Conservation (phyloP, 2,329 filamentous ascomycete genomes). For the Chaetomiaceae sp. region DNA sequence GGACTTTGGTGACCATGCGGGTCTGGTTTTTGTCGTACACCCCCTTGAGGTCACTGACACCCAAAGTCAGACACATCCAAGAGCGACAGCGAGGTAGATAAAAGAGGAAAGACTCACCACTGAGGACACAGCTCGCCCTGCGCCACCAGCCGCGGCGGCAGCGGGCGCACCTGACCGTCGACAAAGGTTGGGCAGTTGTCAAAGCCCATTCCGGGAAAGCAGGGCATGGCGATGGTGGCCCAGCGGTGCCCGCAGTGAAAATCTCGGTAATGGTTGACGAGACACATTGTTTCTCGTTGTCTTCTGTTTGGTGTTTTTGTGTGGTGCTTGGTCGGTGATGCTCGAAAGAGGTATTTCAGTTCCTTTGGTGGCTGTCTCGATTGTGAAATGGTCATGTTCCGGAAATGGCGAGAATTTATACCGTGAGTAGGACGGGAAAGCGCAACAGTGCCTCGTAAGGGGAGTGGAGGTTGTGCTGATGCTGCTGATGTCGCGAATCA, state of each 20-base stretch:
- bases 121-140: slow-evolving; percentile 38
- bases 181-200: slow-evolving; percentile 42
- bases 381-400: too few species aligned
- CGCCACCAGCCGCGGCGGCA: slow-evolving; percentile 34
- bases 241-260: slow-evolving; percentile 49
- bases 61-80: neutral
- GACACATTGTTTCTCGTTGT: slow-evolving; percentile 39
- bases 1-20: slow-evolving; percentile 43
- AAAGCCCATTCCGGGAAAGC: slow-evolving; percentile 48
- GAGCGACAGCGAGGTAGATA: neutral
- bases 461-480: too few species aligned
- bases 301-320: neutral
- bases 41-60: slow-evolving; percentile 29
- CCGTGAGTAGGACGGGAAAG: too few species aligned
- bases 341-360: too few species aligned
- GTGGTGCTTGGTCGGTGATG: too few species aligned
- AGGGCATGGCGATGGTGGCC: slow-evolving; percentile 45
- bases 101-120: slow-evolving; percentile 28
- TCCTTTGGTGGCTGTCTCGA: too few species aligned
- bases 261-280: slow-evolving; percentile 45
- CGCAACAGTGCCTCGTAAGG: too few species aligned
- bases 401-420: too few species aligned
- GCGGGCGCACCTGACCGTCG: slow-evolving; percentile 32
- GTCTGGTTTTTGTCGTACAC: slow-evolving; percentile 45
- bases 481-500: too few species aligned